phyloP scores from a whole-genome alignment of 208 protist genomes.

The Leishmania aethiopica region DNA sequence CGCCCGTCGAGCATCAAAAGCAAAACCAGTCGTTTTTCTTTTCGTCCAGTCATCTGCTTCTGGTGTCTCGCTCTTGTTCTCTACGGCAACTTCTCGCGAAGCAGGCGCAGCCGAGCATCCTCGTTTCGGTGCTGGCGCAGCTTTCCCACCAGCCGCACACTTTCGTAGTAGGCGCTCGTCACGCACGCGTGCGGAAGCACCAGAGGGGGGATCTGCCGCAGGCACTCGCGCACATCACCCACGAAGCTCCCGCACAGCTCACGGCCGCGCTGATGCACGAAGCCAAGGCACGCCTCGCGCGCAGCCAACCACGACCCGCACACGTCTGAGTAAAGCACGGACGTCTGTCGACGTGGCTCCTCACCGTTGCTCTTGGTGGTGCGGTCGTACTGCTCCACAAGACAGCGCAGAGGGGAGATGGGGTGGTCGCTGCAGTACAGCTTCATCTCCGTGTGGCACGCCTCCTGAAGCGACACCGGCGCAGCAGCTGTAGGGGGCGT shows the following conservation, averaged over 20 bases:
- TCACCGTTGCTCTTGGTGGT: background rate
- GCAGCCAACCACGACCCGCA: conserved; percentile 68
- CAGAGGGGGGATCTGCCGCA: conserved; percentile 49
- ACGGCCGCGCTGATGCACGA: conserved; percentile 34
- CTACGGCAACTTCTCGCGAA: background rate
- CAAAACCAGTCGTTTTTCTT: background rate
- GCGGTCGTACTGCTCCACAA: conserved; percentile 29
- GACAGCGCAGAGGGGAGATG: conserved; percentile 25
- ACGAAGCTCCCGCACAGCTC: conserved; percentile 28
- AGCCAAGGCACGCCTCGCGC: conserved; percentile 56
- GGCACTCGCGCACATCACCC: conserved; percentile 52
- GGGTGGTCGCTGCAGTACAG: conserved; percentile 22
- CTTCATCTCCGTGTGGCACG: conserved; percentile 34
- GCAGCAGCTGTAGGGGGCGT: background rate
- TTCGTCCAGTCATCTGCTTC: background rate
- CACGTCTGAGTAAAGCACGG: conserved; percentile 27
- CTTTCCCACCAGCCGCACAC: conserved; percentile 61
- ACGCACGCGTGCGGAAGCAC: conserved; percentile 51
- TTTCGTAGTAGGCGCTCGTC: conserved; percentile 75
- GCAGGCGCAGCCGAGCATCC: conserved; percentile 14
- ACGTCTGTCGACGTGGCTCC: background rate
- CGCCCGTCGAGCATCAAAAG: background rate
- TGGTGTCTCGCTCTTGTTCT: background rate
- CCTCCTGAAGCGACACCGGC: conserved; percentile 23
- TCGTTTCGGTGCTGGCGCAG: conserved; percentile 33